A percentile compares a stretch with the other conserved stretches of the same genome.
Conservation (phyloP, 257 asterid genomes). For the Marsdenia floribunda region DNA sequence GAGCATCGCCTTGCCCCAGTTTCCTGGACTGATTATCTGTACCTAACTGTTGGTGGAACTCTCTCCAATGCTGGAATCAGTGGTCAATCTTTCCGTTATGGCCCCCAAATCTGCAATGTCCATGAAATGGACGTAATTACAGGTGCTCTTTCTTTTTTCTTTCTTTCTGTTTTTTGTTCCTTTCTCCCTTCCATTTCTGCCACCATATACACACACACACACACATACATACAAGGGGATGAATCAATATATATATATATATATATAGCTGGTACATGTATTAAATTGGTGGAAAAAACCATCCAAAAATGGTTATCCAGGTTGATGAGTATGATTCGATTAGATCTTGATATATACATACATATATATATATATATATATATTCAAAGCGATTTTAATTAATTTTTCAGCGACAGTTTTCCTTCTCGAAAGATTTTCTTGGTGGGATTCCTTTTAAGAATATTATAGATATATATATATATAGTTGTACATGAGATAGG, state of each 20-base stretch:
- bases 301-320: background rate
- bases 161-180: background rate
- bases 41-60: slow-evolving; percentile 69
- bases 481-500: slow-evolving; percentile 23
- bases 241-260: too few relatives aligned
- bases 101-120: slow-evolving; percentile 74
- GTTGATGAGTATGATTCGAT: background rate
- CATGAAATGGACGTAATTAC: slow-evolving; percentile 62
- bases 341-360: slow-evolving; percentile 7
- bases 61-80: slow-evolving; percentile 74
- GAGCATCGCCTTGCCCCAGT: slow-evolving; percentile 50
- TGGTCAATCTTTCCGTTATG: slow-evolving; percentile 59
- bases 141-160: slow-evolving; percentile 28
- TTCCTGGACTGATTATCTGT: slow-evolving; percentile 70
- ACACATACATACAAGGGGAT: background rate
- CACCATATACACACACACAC: background rate
- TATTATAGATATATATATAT: background rate
- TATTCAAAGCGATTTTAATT: too few relatives aligned
- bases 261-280: too few relatives aligned
- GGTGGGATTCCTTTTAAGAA: slow-evolving; percentile 21
- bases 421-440: slow-evolving; percentile 23
- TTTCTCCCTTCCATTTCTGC: too few relatives aligned
- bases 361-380: background rate
- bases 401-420: background rate
- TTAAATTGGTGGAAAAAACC: background rate